These are phyloP conservation scores for Solanum rostratum DNA, from an alignment of 257 asterid species.

Conservation along the genomic window DNA sequence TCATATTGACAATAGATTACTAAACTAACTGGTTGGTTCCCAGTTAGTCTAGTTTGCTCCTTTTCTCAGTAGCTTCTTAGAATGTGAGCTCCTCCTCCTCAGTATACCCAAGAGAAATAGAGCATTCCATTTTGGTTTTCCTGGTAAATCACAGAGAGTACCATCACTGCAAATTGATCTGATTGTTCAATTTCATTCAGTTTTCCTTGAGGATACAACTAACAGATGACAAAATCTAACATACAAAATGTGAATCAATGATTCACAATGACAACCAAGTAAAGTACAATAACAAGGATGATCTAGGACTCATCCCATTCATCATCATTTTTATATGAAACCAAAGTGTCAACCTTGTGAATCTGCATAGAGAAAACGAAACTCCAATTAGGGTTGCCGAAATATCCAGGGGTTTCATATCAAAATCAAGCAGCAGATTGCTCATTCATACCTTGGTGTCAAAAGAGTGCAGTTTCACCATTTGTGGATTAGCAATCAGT, in stretches of 20 bases:
- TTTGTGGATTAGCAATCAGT: slow-evolving; percentile 81
- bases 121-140: neutral
- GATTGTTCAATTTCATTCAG: neutral
- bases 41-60: neutral
- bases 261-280: slow-evolving; percentile 4
- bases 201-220: neutral
- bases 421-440: neutral
- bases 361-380: slow-evolving; percentile 39
- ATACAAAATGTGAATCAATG: slow-evolving; percentile 18
- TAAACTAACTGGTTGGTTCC: neutral
- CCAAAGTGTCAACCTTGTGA: slow-evolving; percentile 91
- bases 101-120: neutral
- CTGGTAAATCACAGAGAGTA: neutral
- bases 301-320: slow-evolving; percentile 65
- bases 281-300: neutral
- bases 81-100: neutral
- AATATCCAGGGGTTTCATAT: neutral
- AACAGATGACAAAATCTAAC: neutral
- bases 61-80: neutral
- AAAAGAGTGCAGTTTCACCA: slow-evolving; percentile 89
- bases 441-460: slow-evolving; percentile 76
- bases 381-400: neutral
- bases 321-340: slow-evolving; percentile 82
- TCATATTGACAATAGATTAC: neutral
- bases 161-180: neutral